Base-by-base conservation (phyloP, 2,329 filamentous ascomycete genomes). In the Pseudocercospora musae region DNA sequence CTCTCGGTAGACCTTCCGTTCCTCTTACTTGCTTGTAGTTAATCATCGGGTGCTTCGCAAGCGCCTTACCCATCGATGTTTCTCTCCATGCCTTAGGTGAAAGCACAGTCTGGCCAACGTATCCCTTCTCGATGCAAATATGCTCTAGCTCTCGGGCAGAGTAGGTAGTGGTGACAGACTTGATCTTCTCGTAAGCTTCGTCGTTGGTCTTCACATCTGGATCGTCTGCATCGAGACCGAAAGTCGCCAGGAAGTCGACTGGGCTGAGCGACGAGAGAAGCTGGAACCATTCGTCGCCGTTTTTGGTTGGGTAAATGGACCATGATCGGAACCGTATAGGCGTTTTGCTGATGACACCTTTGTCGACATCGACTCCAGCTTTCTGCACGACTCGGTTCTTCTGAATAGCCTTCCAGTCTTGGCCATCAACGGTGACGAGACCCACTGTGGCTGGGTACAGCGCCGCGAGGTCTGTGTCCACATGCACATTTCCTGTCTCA, bases 201-300 rank as follows among this genome's bases (percentile, higher is more conserved):
- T 70, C 70, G 21, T 70, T 69, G 2, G 70, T 71, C 25, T 68
- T 69, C 29, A 71, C 65, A 53, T 65, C 69, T 4, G 57, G 29
- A 56, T 67, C 56, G 40, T 71, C 65, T 0, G 75, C 72, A 57
- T 81, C 72, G 55, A 84, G 75, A 4, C 79, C 80, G 48, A 84
- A 78, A n/a, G 78, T 77, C 25, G 73, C 67, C 1, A 84, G 74
- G 0, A 79, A 79, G 1, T 77, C 74, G 1, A 71, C 69, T 0
- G 81, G 78, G 37, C 81, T 70, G 49, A 84, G 73, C 0, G 79
- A 82, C 4, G 82, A 82, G 58, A 84, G 81, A 0, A 85, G 73
- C 10, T 80, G 80, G 68, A 82, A 85, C 78, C 79, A 83, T 0
- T 78, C 76, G 0, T 75, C 73, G 0, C 75, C 70, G 33, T 80